These are phyloP conservation scores for Acanthamoeba sp. DNA, from an alignment of 208 protist genomes.

Conservation along the genomic window DNA sequence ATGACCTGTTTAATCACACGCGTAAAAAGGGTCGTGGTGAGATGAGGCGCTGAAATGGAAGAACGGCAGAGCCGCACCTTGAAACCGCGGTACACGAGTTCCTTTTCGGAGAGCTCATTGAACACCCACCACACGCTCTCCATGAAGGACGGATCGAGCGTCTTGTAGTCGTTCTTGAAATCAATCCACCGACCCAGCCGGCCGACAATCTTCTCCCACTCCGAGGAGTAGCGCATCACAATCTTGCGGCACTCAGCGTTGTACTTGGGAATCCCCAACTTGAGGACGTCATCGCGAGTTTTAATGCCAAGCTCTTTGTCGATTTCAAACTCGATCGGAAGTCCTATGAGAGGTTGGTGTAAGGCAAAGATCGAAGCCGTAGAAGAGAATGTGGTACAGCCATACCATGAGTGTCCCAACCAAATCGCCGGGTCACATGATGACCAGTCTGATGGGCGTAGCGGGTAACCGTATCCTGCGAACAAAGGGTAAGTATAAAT, in stretches of 20 bases:
- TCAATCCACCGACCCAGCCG: constrained; percentile 99
- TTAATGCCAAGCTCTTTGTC: constrained; percentile 97
- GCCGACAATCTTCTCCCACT: constrained; percentile 98
- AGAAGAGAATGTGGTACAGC: neutral
- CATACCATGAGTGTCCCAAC: constrained; percentile 99
- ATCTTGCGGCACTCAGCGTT: constrained; percentile 98
- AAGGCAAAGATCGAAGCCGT: constrained; percentile 55
- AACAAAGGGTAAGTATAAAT: neutral
- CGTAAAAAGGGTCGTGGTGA: too few relatives aligned
- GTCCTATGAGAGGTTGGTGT: constrained; percentile 93
- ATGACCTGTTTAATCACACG: constrained; percentile 96
- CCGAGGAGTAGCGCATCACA: constrained; percentile 98
- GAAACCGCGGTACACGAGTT: constrained; percentile 98
- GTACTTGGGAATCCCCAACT: constrained; percentile 99
- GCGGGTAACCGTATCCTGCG: constrained; percentile 97
- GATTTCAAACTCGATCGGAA: constrained; percentile 99
- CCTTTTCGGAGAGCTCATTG: constrained; percentile 97
- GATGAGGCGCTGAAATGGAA: neutral
- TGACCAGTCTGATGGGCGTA: constrained; percentile 98
- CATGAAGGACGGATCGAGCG: constrained; percentile 99
- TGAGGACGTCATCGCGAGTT: constrained; percentile 95
- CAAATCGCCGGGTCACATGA: constrained; percentile 98
- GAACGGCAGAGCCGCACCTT: constrained; percentile 87
- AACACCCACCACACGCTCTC: constrained; percentile 99
- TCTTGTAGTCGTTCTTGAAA: constrained; percentile 99